Evolutionary conservation across 2,329 filamentous ascomycete genomes (phyloP), one percentile per base, ranked within the genome.

Genomic region (Basipetospora sp.): DNA sequence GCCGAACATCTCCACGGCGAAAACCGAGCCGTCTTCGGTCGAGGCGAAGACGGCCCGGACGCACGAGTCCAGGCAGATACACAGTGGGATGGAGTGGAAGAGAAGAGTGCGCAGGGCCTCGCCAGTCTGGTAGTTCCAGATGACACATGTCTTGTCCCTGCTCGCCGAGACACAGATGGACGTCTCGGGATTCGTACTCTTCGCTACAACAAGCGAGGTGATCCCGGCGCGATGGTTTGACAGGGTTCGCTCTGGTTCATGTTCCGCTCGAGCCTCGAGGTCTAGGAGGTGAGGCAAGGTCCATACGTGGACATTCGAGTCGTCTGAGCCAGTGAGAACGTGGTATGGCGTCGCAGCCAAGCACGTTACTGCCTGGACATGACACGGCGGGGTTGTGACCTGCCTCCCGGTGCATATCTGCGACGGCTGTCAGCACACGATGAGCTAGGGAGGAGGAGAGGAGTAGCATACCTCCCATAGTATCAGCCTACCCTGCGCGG

Each of bases 221-320:
- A 87, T 77, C 53, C 69, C 80, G 44, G 74, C 77, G 25, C 80
- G 72, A 54, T 92, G 84, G 47, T 80, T 78, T 19, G 81, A 76
- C 42, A 98, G 74, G 4, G 80, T 87, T 42, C 76, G 71, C 34
- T 85, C 63, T 3, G 88, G 87, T 47, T 86, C 76, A 58, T 59
- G 71, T 50, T 69, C 68, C 39, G 62, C 63, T 35, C 63, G 63
- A 16, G 63, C 57, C 45, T 68, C 60, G 39, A 73, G 58, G 43
- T 75, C 70, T 3, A 94, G 67, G 9, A 96, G 71, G 17, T 70
- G 69, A 3, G 80, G 67, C 37, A 94, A 59, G 2, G 84, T 84
- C 90, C 90, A 98, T 42, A 96, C 79, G 57, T 93, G 84, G 44
- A 94, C 70, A 54, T 84, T 93, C 36, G 86, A 82, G 62, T 98